Evolutionary conservation across 495 filamentous ascomycete species (phyloP), one percentile per base, ranked within the genome.

Genomic region (Cenococcum geophilum): DNA sequence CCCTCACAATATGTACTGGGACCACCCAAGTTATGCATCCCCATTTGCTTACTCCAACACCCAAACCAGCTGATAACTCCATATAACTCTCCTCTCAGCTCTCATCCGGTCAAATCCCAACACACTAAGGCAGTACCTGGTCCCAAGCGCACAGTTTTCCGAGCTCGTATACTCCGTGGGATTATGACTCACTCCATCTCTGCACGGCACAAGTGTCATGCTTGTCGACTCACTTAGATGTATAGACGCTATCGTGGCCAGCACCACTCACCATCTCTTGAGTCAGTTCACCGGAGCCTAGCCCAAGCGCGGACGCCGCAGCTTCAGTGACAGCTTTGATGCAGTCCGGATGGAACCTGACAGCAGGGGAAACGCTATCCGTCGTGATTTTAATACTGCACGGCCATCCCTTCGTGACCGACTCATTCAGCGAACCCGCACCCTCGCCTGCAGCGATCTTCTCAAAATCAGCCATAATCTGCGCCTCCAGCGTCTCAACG

Each of bases 281-380:
- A 21, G 79, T 68, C n/a, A 69, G 58, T 4, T 69, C 68, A 1
- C 62, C 58, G 14, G 71, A 65, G n/a, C 80, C 76, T 0, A 76
- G 70, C 68, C 76, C 77, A 47, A 82, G 76, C 18, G 79, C 74
- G 5, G 76, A 82, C 58, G 75, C 73, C 4, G 86, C 85, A 23
- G 86, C 84, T 21, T 78, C 75, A 61, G 80, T 75, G 10, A 91
- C 87, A 35, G 82, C 86, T 4, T 76, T 65, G 50, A 91, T 85
- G 68, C 88, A 91, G 66, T 86, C 81, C 10, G 78, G 70, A 68
- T 92, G 81, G 74, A 93, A 91, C 45, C 80, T 78, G 11, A 83
- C 80, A 1, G 87, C 86, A 4, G 81, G 77, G 3, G 84, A 88
- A 56, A 83, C 78, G 60, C 81, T 83, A 63, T 89, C 84, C 12